Evolutionary conservation across 2,329 filamentous ascomycete genomes (phyloP).

Genomic region (Aureobasidium sp.): DNA sequence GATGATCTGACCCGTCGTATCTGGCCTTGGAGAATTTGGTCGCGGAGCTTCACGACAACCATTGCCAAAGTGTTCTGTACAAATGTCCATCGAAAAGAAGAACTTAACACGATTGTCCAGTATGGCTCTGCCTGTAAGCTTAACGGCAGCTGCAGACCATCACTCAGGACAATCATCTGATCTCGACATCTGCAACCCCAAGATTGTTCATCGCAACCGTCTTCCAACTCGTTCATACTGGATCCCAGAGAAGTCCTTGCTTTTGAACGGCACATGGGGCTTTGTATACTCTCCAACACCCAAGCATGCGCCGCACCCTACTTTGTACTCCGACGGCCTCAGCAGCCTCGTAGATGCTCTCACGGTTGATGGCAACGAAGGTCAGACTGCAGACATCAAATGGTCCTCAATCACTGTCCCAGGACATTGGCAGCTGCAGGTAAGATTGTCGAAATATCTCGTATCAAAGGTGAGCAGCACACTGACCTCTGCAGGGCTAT

Average conservation of each 20-base stretch:
- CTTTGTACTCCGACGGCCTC: conserved; percentile 11
- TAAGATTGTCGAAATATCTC: conserved; percentile 23
- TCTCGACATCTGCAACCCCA: conserved; percentile 10
- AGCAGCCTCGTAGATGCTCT: conserved; percentile 1
- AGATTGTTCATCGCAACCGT: conserved; percentile 19
- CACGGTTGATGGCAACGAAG: neutral
- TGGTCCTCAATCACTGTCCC: conserved; percentile 9
- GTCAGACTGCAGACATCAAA: neutral
- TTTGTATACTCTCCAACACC: conserved; percentile 44
- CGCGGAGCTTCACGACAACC: neutral
- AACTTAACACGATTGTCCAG: neutral
- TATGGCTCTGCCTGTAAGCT: conserved; percentile 4
- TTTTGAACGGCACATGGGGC: conserved; percentile 48
- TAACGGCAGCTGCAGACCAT: conserved; percentile 1
- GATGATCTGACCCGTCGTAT: neutral
- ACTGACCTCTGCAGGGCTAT: conserved; percentile 63
- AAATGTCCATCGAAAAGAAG: neutral
- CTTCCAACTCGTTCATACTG: conserved; percentile 11
- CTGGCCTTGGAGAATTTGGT: no score
- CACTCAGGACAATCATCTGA: neutral
- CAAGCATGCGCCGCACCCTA: conserved; percentile 37
- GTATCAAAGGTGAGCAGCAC: conserved; percentile 30
- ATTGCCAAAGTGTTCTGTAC: neutral
- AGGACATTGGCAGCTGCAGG: conserved; percentile 23
- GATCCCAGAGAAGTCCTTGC: conserved; percentile 17